A percentile compares a stretch with the other conserved stretches of the same genome.
These are phyloP conservation scores for Caryopteris hybrid DNA, from an alignment of 305 asterid genomes.

Conservation along the genomic window DNA sequence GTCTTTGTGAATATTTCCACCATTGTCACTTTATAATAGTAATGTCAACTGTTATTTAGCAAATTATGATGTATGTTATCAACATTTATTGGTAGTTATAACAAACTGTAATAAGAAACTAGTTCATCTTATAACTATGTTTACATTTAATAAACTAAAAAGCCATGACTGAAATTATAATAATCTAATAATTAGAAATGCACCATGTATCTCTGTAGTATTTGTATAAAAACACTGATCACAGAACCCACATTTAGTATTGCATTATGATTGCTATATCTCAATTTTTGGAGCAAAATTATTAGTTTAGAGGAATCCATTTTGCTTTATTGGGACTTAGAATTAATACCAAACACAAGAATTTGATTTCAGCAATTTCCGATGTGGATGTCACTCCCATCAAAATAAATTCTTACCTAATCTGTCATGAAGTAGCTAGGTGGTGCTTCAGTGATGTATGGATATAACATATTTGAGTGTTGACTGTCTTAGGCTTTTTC, in stretches of 20 bases:
- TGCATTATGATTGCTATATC: background rate
- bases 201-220: background rate
- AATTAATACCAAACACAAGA: background rate
- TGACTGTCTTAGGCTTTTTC: background rate
- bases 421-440: background rate
- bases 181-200: background rate
- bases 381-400: background rate
- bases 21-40: background rate
- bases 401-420: background rate
- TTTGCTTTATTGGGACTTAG: background rate
- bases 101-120: too few species aligned
- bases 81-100: too few species aligned
- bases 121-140: background rate
- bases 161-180: background rate
- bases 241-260: background rate
- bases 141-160: background rate
- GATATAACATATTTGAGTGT: background rate
- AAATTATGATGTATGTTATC: too few species aligned
- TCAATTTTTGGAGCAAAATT: background rate
- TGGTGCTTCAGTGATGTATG: background rate
- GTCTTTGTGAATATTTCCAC: background rate
- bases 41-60: background rate
- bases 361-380: background rate
- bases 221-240: background rate
- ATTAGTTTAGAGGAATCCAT: background rate